Conservation (phyloP, 2,329 filamentous ascomycete species). For the Colletotrichum coccodes region DNA sequence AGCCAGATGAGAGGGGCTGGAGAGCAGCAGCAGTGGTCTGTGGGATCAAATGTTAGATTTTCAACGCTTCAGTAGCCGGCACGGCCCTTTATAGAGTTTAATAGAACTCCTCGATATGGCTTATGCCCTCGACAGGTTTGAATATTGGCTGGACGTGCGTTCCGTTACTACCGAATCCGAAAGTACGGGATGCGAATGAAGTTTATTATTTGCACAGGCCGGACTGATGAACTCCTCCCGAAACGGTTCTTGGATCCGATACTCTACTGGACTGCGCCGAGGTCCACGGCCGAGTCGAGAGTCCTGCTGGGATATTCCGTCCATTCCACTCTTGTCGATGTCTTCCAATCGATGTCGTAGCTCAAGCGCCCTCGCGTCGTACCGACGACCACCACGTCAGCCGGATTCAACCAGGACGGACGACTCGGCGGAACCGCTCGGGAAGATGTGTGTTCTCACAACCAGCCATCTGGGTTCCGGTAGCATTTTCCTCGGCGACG, state of each 20-base stretch:
- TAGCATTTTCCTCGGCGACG: neutral
- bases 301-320: neutral
- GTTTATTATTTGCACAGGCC: neutral
- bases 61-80: constrained; percentile 19
- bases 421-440: neutral
- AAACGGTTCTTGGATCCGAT: neutral
- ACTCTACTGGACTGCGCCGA: neutral
- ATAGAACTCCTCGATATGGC: neutral
- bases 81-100: constrained; percentile 6
- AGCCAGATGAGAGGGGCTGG: neutral
- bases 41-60: neutral
- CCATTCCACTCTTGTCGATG: neutral
- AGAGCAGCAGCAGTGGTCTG: neutral
- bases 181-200: neutral
- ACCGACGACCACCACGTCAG: too few species aligned
- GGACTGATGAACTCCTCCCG: neutral
- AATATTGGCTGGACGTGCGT: neutral
- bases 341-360: neutral
- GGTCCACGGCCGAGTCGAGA: neutral
- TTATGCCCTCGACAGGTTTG: neutral
- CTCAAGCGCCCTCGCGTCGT: too few species aligned
- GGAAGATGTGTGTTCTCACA: too few species aligned
- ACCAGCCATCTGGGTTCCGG: neutral
- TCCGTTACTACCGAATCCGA: neutral
- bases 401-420: neutral